phyloP scores from a whole-genome alignment of 805 yeast species.

The Candida orba region DNA sequence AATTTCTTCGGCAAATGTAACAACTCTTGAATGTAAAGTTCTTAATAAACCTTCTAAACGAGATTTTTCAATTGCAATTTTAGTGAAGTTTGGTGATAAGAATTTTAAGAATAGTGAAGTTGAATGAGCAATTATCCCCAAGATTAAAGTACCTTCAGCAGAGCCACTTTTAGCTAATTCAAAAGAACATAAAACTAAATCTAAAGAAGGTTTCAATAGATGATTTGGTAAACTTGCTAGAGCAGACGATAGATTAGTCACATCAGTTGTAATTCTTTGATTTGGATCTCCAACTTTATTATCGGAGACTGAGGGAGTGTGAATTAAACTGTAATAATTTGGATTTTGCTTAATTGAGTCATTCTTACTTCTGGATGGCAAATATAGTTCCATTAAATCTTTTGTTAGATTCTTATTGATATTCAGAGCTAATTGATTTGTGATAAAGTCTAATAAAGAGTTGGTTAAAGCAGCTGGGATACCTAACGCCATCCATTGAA shows the following conservation, averaged over 20 bases:
- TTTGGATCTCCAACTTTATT: constrained; percentile 63
- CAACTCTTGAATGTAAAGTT: constrained; percentile 73
- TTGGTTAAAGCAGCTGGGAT: constrained; percentile 80
- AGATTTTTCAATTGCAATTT: constrained; percentile 66
- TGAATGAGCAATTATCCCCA: constrained; percentile 74
- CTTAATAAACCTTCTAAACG: constrained; percentile 80
- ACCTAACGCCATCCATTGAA: constrained; percentile 78
- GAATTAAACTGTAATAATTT: constrained; percentile 66
- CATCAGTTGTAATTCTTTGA: constrained; percentile 77
- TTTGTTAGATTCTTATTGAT: constrained; percentile 61
- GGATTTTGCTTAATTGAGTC: constrained; percentile 40
- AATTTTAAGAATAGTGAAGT: constrained; percentile 68
- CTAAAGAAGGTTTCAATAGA: constrained; percentile 74
- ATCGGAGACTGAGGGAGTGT: constrained; percentile 33
- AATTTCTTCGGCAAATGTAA: constrained; percentile 75
- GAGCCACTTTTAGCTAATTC: constrained; percentile 45
- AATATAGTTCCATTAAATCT: constrained; percentile 58
- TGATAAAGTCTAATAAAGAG: constrained; percentile 57
- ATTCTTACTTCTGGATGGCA: constrained; percentile 43
- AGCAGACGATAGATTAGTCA: constrained; percentile 64
- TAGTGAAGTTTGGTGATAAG: constrained; percentile 87
- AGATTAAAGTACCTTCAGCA: constrained; percentile 68
- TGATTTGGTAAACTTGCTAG: constrained; percentile 75
- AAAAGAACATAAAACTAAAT: constrained; percentile 71
- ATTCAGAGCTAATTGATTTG: constrained; percentile 46